Conservation (phyloP, 2,329 filamentous ascomycete genomes). For the Penicillium decumbens region DNA sequence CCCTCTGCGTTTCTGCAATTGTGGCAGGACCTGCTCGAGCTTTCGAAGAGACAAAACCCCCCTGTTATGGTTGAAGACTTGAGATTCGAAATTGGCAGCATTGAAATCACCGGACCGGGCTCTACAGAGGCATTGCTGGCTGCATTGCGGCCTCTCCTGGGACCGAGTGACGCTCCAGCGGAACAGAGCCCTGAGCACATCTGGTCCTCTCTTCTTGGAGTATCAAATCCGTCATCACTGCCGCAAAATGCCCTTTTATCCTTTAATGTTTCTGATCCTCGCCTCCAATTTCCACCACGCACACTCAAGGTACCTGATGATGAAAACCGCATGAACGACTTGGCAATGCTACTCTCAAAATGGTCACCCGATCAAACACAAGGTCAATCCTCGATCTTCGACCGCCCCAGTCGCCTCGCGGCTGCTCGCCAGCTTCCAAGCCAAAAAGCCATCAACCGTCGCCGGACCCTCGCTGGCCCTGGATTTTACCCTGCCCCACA, state of each 20-base stretch:
- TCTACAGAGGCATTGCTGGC: conserved; percentile 73
- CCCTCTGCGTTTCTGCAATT: conserved; percentile 67
- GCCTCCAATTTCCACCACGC: conserved; percentile 70
- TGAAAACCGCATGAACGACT: conserved; percentile 34
- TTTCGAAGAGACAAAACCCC: conserved; percentile 60
- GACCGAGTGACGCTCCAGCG: conserved; percentile 13
- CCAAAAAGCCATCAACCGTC: conserved; percentile 75
- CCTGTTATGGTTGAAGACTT: conserved; percentile 60
- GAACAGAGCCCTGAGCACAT: conserved; percentile 34
- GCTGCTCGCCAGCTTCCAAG: conserved; percentile 64
- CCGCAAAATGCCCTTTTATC: conserved; percentile 65
- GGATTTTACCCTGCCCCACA: conserved; percentile 58
- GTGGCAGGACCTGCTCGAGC: conserved; percentile 57
- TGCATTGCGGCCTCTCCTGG: conserved; percentile 53
- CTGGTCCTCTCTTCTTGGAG: conserved; percentile 43
- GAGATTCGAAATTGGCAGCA: conserved; percentile 67
- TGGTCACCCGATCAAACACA: conserved; percentile 62
- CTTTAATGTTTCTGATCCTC: conserved; percentile 73
- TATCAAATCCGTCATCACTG: conserved; percentile 65
- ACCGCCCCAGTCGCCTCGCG: conserved; percentile 59
- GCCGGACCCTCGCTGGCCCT: conserved; percentile 60
- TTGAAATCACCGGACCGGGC: conserved; percentile 66
- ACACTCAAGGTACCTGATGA: conserved; percentile 44
- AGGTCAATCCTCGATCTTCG: conserved; percentile 58
- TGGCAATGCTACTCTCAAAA: conserved; percentile 58